These are phyloP conservation scores for Polyrhizophydium stewartii DNA, from an alignment of 371 early-diverging fungal species.

Conservation along the genomic window DNA sequence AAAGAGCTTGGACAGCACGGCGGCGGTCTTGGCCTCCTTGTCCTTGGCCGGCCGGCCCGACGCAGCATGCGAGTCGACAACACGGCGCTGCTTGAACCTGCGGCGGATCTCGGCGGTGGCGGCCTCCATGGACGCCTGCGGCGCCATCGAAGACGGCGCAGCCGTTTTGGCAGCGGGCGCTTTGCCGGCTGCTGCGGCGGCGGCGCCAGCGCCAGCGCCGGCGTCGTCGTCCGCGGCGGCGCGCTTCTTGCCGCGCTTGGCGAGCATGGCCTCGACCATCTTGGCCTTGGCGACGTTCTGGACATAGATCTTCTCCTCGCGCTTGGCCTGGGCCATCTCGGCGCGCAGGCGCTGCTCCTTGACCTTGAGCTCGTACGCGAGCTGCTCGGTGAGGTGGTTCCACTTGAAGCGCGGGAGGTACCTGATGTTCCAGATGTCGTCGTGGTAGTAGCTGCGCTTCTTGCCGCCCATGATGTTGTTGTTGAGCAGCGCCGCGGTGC, in stretches of 20 bases:
- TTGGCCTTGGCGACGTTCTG: slow-evolving; percentile 81
- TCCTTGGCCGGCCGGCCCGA: too few species aligned
- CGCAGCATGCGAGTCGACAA: slow-evolving; percentile 9
- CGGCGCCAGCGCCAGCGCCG: slow-evolving; percentile 7
- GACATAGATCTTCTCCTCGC: slow-evolving; percentile 81
- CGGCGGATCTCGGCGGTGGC: slow-evolving; percentile 43
- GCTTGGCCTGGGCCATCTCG: slow-evolving; percentile 81
- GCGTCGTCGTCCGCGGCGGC: slow-evolving; percentile 15
- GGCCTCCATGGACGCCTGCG: slow-evolving; percentile 4
- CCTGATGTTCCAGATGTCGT: slow-evolving; percentile 94
- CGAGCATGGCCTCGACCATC: slow-evolving; percentile 74
- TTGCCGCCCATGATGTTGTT: slow-evolving; percentile 80
- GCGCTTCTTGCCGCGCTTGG: slow-evolving; percentile 43
- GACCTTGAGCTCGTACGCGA: slow-evolving; percentile 65
- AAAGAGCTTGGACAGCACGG: too few species aligned
- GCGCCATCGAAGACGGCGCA: background rate
- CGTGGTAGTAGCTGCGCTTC: slow-evolving; percentile 75
- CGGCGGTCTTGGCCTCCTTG: too few species aligned
- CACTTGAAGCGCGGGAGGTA: slow-evolving; percentile 96
- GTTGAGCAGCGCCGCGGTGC: slow-evolving; percentile 73
- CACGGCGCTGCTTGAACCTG: slow-evolving; percentile 60
- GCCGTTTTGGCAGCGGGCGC: background rate
- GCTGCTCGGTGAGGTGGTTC: slow-evolving; percentile 89
- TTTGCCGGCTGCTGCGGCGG: background rate
- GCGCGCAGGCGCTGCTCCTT: slow-evolving; percentile 74